phyloP scores from a whole-genome alignment of 148 eudicot genomes.

The Talinum fruticosum region DNA sequence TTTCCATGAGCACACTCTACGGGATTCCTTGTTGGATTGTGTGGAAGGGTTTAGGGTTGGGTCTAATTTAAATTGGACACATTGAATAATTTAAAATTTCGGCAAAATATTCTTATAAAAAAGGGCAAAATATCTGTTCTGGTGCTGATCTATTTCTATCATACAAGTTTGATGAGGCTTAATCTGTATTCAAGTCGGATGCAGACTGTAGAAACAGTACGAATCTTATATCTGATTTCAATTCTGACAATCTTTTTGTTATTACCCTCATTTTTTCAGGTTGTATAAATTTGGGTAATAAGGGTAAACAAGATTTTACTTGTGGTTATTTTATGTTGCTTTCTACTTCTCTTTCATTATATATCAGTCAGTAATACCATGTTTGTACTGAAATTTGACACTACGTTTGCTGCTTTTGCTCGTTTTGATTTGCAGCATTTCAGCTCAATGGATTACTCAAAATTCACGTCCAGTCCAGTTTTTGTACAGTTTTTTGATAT shows the following conservation, averaged over 20 bases:
- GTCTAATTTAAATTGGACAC: neutral
- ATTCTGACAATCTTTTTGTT: too few species aligned
- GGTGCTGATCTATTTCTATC: neutral
- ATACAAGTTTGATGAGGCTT: too few species aligned
- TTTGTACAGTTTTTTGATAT: slow-evolving; percentile 38
- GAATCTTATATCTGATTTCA: too few species aligned
- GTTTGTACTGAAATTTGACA: neutral
- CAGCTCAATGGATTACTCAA: slow-evolving; percentile 48
- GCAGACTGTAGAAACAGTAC: too few species aligned
- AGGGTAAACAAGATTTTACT: neutral
- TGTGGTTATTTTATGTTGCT: neutral
- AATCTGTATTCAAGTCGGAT: too few species aligned
- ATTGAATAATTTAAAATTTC: too few species aligned
- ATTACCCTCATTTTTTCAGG: too few species aligned
- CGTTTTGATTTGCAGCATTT: slow-evolving; percentile 53
- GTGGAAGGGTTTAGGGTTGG: neutral
- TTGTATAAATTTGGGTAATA: neutral
- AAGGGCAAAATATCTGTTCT: too few species aligned
- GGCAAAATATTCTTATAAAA: too few species aligned
- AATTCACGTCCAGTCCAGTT: slow-evolving; percentile 35
- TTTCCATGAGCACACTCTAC: neutral
- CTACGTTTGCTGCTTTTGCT: slow-evolving; percentile 12
- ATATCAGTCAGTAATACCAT: neutral
- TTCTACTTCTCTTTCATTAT: neutral
- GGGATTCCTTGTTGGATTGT: neutral